phyloP scores from a whole-genome alignment of 2,329 filamentous ascomycete species.

The Sclerotinia borealis region DNA sequence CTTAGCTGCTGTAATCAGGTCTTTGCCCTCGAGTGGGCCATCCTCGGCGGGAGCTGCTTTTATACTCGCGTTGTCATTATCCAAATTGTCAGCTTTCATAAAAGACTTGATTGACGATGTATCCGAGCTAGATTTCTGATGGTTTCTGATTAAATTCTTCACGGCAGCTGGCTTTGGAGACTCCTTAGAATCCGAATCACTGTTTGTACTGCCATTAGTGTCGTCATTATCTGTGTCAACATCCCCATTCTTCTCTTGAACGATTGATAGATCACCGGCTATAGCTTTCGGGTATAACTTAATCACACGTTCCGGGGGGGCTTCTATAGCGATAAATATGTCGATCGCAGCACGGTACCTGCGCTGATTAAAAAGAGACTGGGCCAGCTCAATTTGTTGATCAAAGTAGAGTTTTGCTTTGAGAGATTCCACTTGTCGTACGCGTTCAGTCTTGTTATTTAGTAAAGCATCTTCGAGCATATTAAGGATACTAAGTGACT shows the following conservation, averaged over 20 bases:
- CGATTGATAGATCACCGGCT: conserved; percentile 69
- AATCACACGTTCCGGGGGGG: conserved; percentile 83
- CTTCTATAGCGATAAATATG: conserved; percentile 76
- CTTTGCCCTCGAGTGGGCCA: conserved; percentile 65
- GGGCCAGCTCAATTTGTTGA: conserved; percentile 68
- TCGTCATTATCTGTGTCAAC: conserved; percentile 37
- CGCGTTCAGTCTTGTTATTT: conserved; percentile 70
- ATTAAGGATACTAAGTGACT: conserved; percentile 80
- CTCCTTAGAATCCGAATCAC: conserved; percentile 31
- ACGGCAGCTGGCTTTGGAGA: conserved; percentile 34
- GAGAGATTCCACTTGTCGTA: conserved; percentile 82
- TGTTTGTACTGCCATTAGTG: conserved; percentile 38
- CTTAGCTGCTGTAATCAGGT: conserved; percentile 72
- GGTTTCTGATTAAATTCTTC: conserved; percentile 37
- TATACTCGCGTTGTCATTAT: conserved; percentile 52
- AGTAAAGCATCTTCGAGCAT: conserved; percentile 92
- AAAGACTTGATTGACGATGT: conserved; percentile 54
- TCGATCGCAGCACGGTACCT: conserved; percentile 85
- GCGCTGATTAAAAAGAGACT: conserved; percentile 71
- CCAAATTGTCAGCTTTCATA: conserved; percentile 42
- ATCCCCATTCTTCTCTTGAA: conserved; percentile 44
- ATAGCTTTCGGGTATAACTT: conserved; percentile 77
- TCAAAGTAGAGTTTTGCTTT: conserved; percentile 85
- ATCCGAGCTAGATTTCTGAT: conserved; percentile 36
- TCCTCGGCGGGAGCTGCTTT: conserved; percentile 44